Base-by-base conservation (phyloP, 2,329 filamentous ascomycete genomes). In the Podosphaera fusca region DNA sequence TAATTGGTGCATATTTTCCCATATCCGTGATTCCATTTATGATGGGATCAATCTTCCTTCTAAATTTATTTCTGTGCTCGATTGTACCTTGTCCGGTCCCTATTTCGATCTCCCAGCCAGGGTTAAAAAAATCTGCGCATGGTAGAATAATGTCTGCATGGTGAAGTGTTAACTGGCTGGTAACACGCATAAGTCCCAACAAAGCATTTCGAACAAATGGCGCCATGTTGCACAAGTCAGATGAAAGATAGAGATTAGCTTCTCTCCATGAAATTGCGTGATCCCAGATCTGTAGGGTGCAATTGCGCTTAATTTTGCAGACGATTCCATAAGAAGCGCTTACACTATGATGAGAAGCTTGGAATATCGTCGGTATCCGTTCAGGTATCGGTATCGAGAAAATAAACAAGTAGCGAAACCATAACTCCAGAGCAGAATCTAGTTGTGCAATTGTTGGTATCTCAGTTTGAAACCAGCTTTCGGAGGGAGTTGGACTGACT, bases 21-120 rank as follows among this genome's bases (percentile, higher is more conserved):
- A 76, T 81, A 63, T 82, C 76, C 54, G 75, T 75, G 60, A 82
- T 81, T 55, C 79, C 79, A 63, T 82, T 82, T 60, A 81, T 78
- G 40, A 82, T 77, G 1, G 79, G 79, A 60, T 81, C 78, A 49
- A 82, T 76, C 64, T 80, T 80, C 55, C 77, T 72, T 9, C 56
- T 58, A 40, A 52, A 81, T 7, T 71, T 70, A 58, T 77, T 78
- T 59, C 76, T 73, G 63, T 78, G 77, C 57, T 75, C 73, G 46
- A 80, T 70, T 14, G 70, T 70, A 21, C 78, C 78, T 61, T 79
- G 73, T 57, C 73, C 72, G 10, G 76, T 80, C 45, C 78, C 78
- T 33, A 81, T 75, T 61, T 81, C 78, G 3, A 76, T 71, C 62
- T 81, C 78, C 78, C 78, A 81, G 55, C 75, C 77, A 1, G 78